These are phyloP conservation scores for Myxozyma kluyveri DNA, from an alignment of 805 yeast species.

Conservation along the genomic window DNA sequence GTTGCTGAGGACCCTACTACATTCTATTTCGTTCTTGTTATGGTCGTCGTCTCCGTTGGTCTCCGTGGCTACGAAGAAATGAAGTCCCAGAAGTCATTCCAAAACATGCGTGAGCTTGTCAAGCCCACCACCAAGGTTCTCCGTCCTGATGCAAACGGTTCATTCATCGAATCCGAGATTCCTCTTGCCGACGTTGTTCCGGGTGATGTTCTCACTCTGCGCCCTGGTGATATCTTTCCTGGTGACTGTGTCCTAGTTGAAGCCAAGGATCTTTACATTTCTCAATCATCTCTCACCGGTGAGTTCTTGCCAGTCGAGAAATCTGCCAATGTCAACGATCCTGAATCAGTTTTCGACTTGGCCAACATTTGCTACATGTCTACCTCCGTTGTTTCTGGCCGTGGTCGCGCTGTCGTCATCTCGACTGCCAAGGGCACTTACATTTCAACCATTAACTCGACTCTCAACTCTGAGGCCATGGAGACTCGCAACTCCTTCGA, in stretches of 20 bases:
- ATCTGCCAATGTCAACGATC: conserved; percentile 20
- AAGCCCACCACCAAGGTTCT: conserved; percentile 24
- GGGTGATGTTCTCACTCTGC: conserved; percentile 80
- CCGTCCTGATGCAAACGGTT: conserved; percentile 25
- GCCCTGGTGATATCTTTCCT: conserved; percentile 92
- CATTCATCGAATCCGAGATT: conserved; percentile 37
- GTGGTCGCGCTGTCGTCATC: conserved; percentile 28
- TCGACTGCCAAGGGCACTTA: conserved; percentile 26
- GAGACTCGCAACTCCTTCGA: conserved; percentile 30
- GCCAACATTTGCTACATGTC: conserved; percentile 29
- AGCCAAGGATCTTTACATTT: conserved; percentile 75
- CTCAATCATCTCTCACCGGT: conserved; percentile 90
- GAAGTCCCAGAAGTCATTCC: conserved; percentile 27
- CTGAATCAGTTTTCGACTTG: conserved; percentile 25
- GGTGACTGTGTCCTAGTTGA: conserved; percentile 74
- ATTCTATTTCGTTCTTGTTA: conserved; percentile 27
- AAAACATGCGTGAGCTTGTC: conserved; percentile 28
- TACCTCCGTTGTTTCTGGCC: conserved; percentile 29
- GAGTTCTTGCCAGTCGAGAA: conserved; percentile 48
- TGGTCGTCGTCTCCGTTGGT: conserved; percentile 27
- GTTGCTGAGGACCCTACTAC: conserved; percentile 30
- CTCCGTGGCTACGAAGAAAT: conserved; percentile 29
- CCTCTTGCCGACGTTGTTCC: conserved; percentile 74
- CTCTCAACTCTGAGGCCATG: conserved; percentile 30
- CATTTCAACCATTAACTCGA: conserved; percentile 31